These are phyloP conservation scores for Pilasporangium apinafurcum DNA, from an alignment of 352 stramenopile species.

Conservation along the genomic window DNA sequence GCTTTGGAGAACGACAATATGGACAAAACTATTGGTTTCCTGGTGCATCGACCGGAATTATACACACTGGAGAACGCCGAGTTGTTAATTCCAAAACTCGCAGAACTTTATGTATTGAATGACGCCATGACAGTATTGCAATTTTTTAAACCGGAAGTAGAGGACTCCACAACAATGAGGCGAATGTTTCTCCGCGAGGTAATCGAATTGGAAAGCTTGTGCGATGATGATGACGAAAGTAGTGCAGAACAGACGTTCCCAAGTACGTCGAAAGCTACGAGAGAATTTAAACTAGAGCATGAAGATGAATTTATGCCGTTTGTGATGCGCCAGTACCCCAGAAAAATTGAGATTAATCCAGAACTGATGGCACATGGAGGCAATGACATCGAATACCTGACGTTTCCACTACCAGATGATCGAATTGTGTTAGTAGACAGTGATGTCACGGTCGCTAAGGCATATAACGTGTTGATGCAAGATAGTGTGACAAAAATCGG, in stretches of 20 bases:
- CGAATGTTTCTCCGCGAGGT: conserved; percentile 60
- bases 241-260: conserved; percentile 13
- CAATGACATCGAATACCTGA: conserved; percentile 29
- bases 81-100: conserved; percentile 47
- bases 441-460: conserved; percentile 37
- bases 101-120: conserved; percentile 47
- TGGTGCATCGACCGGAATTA: conserved; percentile 42
- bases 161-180: conserved; percentile 37
- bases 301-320: conserved; percentile 66
- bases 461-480: conserved; percentile 40
- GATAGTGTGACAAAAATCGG: conserved; percentile 29
- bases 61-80: conserved; percentile 38
- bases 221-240: conserved; percentile 15
- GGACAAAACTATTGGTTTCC: conserved; percentile 60
- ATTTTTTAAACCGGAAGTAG: conserved; percentile 51
- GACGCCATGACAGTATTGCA: conserved; percentile 41
- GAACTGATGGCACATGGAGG: conserved; percentile 2
- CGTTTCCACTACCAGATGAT: conserved; percentile 33
- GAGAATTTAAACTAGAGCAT: conserved; percentile 59
- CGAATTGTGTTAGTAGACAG: conserved; percentile 54
- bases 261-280: conserved; percentile 35
- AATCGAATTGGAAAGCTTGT: conserved; percentile 48
- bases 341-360: neutral
- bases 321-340: conserved; percentile 22
- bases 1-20: conserved; percentile 57